Base-by-base conservation (phyloP, 768 basidiomycete genomes). In the Lactifluus hygrophoroides region DNA sequence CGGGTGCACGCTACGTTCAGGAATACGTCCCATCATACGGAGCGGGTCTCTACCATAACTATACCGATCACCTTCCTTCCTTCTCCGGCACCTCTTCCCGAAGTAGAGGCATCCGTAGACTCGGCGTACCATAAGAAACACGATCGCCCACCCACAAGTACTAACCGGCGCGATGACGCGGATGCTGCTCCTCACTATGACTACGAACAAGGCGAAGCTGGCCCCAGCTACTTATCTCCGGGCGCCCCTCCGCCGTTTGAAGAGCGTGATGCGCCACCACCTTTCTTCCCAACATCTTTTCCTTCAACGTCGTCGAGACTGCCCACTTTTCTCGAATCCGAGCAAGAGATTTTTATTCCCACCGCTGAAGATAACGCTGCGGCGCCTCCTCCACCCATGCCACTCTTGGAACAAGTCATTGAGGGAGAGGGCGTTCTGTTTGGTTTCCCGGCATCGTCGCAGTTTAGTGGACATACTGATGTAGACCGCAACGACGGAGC, bases 111-210 rank as follows among this genome's bases (percentile, higher is more conserved):
- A 54, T 80, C 81, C 53, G 71, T 89, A 21, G 88, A 88, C 60
- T 78, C 77, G 30, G 88, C 86, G 7, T 93, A 93, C 70, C 83
- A 81, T 65, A 93, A 93, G 76, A 93, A 93, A 69, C 90, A 92
- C 64, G 90, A 93, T 65, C 79, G 80, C 2, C 90, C 90, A 7
- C 90, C 90, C 2, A 69, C 77, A 3, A 81, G 75, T 66, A 93
- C 90, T 0, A 78, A 83, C 37, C 75, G 90, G 52, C 72, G 78
- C 37, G 88, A 89, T 55, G 90, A 91, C 51, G 58, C 62, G 16
- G 88, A 90, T 35, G 74, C 74, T 3, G 80, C 79, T 10, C 88
- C 87, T 43, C 76, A 77, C 65, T 89, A 88, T 68, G 80, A 83
- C 16, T 43, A n/a, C 14, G 55, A 50, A 23, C 82, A 81, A 65